Percentiles rank a stretch among this genome's conserved stretches.
phyloP scores from a whole-genome alignment of 2,329 filamentous ascomycete genomes.

The Hypoxylon sp. region DNA sequence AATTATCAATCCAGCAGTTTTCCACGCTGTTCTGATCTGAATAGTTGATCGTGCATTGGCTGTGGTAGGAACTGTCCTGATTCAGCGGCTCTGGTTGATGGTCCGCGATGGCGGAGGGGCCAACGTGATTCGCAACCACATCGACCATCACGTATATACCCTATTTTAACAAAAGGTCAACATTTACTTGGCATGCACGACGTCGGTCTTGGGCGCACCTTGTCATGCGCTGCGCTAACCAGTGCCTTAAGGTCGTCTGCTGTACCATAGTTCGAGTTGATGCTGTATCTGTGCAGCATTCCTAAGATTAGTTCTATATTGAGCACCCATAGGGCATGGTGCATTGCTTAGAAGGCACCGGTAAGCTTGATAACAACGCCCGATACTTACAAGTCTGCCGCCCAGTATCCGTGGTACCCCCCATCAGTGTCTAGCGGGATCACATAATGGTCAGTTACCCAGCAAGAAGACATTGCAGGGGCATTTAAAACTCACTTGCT shows the following conservation, averaged over 20 bases:
- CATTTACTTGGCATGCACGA: background rate
- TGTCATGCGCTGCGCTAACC: conserved; percentile 69
- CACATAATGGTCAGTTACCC: background rate
- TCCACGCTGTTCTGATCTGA: conserved; percentile 63
- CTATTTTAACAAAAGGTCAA: conserved; percentile 19
- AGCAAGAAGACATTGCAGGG: background rate
- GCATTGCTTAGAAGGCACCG: background rate
- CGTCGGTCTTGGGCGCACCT: conserved; percentile 57
- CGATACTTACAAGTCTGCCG: conserved; percentile 58
- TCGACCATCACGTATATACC: conserved; percentile 62
- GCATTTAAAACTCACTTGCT: conserved; percentile 54
- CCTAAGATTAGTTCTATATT: conserved; percentile 1
- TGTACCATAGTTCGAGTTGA: conserved; percentile 73
- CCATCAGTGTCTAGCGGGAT: conserved; percentile 54
- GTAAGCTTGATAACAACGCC: background rate
- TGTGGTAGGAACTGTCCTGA: conserved; percentile 71
- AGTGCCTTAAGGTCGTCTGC: conserved; percentile 71
- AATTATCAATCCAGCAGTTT: conserved; percentile 69
- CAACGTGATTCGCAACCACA: conserved; percentile 69
- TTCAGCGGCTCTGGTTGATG: conserved; percentile 64
- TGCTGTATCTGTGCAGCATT: conserved; percentile 51
- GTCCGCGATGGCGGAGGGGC: conserved; percentile 65
- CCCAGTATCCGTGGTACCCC: conserved; percentile 71
- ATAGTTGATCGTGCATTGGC: conserved; percentile 72
- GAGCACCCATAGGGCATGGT: background rate